A percentile compares a stretch with the other conserved stretches of the same genome.
Conservation (phyloP, 129 eudicot genomes). For the Ambrosia trifida region DNA sequence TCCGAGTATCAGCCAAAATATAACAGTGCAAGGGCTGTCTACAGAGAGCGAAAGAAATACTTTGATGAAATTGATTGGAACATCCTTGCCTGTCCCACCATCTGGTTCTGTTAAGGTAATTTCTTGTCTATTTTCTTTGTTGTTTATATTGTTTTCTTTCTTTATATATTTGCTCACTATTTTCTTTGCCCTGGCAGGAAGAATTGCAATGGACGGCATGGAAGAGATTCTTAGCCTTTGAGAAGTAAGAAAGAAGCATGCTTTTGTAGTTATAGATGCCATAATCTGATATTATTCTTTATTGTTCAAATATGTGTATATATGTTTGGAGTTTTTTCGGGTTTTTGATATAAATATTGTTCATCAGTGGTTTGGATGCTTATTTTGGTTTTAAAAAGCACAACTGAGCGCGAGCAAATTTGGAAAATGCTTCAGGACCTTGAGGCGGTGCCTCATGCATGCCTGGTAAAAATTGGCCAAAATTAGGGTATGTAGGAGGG, state of each 20-base stretch:
- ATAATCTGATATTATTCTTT: background rate
- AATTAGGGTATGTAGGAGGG: too few species aligned
- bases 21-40: constrained; percentile 98
- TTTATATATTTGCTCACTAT: constrained; percentile 11
- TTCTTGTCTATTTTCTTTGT: constrained; percentile 1
- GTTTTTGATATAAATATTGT: background rate
- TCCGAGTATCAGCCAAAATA: constrained; percentile 95
- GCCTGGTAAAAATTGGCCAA: too few species aligned
- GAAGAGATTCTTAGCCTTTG: constrained; percentile 82
- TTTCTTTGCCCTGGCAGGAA: constrained; percentile 60
- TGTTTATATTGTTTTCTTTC: background rate
- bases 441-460: too few species aligned
- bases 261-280: constrained; percentile 10
- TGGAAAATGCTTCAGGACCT: too few species aligned
- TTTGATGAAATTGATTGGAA: constrained; percentile 98
- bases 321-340: background rate
- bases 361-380: background rate
- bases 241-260: constrained; percentile 60
- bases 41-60: constrained; percentile 92
- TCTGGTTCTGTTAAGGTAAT: constrained; percentile 85
- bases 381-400: too few species aligned
- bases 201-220: constrained; percentile 95
- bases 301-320: background rate
- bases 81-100: constrained; percentile 97
- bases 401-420: too few species aligned